These are phyloP conservation scores for Ogataea corticis DNA, from an alignment of 805 yeast species.

Conservation along the genomic window DNA sequence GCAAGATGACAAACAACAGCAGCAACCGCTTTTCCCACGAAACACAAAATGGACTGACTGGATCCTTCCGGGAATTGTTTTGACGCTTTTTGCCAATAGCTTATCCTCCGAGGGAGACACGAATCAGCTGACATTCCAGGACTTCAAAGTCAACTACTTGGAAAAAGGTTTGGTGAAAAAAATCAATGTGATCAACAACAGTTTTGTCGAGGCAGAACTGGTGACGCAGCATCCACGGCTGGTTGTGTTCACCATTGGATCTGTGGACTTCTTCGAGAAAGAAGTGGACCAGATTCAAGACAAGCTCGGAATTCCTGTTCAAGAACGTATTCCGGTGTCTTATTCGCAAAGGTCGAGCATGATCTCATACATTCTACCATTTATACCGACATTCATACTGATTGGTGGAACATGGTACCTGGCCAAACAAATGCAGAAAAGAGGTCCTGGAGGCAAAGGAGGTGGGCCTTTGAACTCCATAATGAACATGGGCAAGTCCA, in stretches of 20 bases:
- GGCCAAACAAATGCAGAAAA: slow-evolving; percentile 29
- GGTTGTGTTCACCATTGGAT: slow-evolving; percentile 77
- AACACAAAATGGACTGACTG: slow-evolving; percentile 27
- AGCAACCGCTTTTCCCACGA: slow-evolving; percentile 14
- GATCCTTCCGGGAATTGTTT: slow-evolving; percentile 29
- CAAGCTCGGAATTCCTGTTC: slow-evolving; percentile 58
- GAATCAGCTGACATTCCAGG: slow-evolving; percentile 80
- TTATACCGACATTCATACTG: slow-evolving; percentile 85
- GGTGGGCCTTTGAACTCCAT: slow-evolving; percentile 81
- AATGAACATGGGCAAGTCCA: slow-evolving; percentile 82
- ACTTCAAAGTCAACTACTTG: slow-evolving; percentile 72
- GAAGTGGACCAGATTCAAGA: slow-evolving; percentile 75
- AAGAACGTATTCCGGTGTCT: slow-evolving; percentile 75
- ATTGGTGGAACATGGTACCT: slow-evolving; percentile 88
- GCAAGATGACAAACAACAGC: slow-evolving; percentile 12
- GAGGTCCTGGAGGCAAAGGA: slow-evolving; percentile 47
- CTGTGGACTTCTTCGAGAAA: slow-evolving; percentile 84
- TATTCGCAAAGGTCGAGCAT: slow-evolving; percentile 73
- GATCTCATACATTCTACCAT: slow-evolving; percentile 62
- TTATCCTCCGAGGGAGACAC: slow-evolving; percentile 17
- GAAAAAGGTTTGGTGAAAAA: slow-evolving; percentile 76
- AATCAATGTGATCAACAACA: slow-evolving; percentile 74
- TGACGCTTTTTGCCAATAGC: slow-evolving; percentile 24
- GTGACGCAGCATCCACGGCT: slow-evolving; percentile 30
- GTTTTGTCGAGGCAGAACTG: slow-evolving; percentile 66